Evolutionary conservation across 1,139 yeast species (phyloP).

Genomic region (Debaryomyces fabryi): DNA sequence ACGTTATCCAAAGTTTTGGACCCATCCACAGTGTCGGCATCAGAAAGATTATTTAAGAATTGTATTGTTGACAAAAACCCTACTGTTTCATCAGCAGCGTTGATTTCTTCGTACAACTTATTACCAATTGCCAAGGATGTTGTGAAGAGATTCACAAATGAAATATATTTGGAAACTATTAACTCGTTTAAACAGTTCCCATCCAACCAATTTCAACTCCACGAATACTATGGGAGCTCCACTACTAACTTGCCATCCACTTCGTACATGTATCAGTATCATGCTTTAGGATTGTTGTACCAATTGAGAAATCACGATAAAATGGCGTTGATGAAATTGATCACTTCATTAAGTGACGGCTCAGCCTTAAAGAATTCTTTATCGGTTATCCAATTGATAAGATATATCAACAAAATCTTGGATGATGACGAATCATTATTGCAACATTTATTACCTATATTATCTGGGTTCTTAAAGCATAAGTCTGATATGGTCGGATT

Average conservation of each 20-base stretch:
- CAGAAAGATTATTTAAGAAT: conserved; percentile 90
- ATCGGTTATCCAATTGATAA: conserved; percentile 83
- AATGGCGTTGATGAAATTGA: conserved; percentile 90
- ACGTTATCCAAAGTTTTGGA: conserved; percentile 89
- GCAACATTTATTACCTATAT: conserved; percentile 61
- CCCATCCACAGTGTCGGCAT: conserved; percentile 88
- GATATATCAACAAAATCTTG: conserved; percentile 75
- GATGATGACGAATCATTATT: conserved; percentile 57
- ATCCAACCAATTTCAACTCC: conserved; percentile 53
- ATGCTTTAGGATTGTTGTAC: conserved; percentile 89
- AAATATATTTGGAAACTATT: conserved; percentile 88
- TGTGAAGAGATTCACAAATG: conserved; percentile 91
- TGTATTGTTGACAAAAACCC: conserved; percentile 93
- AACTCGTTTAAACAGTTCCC: conserved; percentile 71
- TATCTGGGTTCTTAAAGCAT: conserved; percentile 73
- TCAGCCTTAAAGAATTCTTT: conserved; percentile 67
- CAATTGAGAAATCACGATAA: conserved; percentile 88
- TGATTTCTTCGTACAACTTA: conserved; percentile 86
- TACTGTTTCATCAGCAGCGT: conserved; percentile 86
- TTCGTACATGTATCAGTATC: conserved; percentile 89
- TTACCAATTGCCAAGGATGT: conserved; percentile 89
- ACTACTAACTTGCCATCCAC: conserved; percentile 60
- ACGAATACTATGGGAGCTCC: conserved; percentile 55
- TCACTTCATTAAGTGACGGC: conserved; percentile 73
- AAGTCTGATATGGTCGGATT: conserved; percentile 89